Base-by-base conservation (phyloP, 116 monocot genomes). In the Cymodocea nodosa region DNA sequence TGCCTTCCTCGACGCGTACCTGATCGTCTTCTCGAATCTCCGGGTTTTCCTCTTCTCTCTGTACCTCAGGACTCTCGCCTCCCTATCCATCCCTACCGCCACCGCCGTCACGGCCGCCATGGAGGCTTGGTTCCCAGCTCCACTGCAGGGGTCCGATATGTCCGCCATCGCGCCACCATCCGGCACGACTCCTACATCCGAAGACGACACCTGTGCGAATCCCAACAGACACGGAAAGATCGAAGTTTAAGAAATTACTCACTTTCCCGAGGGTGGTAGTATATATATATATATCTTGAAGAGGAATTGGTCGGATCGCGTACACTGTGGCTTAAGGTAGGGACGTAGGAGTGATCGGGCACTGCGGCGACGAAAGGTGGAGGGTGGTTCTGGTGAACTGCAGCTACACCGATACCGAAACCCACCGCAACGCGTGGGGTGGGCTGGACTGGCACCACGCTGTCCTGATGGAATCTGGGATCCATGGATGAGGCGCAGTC, bases 311-410 rank as follows among this genome's bases (percentile, higher is more conserved):
- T 53, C 5, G 18, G 50, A 49, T 18, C 17, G 35, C n/a, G 36
- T 82, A 93, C 93, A 80, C 89, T 89, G 56, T 81, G 84, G 71
- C 81, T 82, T 30, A 82, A 56, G n/a, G 80, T 75, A 16, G 73
- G 65, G 10, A 59, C 54, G 70, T 62, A 52, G 56, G 79, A 39
- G 77, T 76, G 77, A 44, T 65, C 73, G 37, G 66, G 71, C 4
- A 16, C 57, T 36, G 57, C 48, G 61, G 69, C 19, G 52, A 66
- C n/a, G 16, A 51, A 37, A 6, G 63, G 52, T 14, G 66, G 66
- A 13, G 53, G 61, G n/a, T 37, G 50, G 30, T 25, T 59, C 16
- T 60, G 60, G 4, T 51, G 60, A 59, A 58, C 7, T 23, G 50
- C 64, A 0, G 24, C 64, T 37, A 62, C 39, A 35, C 50, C 50